phyloP scores from a whole-genome alignment of 2,329 filamentous ascomycete species.

The Ophiocordyceps robertsii region DNA sequence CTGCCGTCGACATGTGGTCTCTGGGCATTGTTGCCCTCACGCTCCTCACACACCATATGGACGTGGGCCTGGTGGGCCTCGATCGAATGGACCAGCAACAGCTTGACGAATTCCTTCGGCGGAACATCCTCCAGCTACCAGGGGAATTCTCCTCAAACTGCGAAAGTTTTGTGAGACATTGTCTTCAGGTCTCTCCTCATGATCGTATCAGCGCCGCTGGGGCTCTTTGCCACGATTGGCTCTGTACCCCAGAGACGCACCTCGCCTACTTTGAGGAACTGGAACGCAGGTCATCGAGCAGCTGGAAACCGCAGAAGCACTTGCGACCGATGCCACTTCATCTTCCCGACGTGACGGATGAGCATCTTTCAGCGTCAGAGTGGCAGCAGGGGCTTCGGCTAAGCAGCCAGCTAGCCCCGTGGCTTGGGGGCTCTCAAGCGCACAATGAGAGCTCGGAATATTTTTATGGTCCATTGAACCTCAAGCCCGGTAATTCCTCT shows the following conservation, averaged over 20 bases:
- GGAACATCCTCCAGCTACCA: conserved; percentile 4
- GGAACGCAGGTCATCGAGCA: conserved; percentile 13
- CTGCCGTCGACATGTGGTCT: conserved; percentile 37
- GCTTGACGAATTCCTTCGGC: conserved; percentile 8
- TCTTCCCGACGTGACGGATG: conserved; percentile 12
- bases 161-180: conserved; percentile 16
- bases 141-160: conserved; percentile 11
- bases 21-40: conserved; percentile 31
- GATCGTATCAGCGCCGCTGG: conserved; percentile 14
- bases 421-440: too few relatives aligned
- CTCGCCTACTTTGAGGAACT: conserved; percentile 17
- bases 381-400: not conserved
- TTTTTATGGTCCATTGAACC: too few relatives aligned
- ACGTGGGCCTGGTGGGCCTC: conserved; percentile 10
- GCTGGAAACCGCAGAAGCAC: conserved; percentile 12
- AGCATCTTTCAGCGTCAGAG: not conserved
- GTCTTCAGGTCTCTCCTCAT: conserved; percentile 14
- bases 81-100: conserved; percentile 13
- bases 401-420: too few relatives aligned
- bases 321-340: conserved; percentile 20
- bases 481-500: too few relatives aligned
- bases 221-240: conserved; percentile 19
- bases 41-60: conserved; percentile 14
- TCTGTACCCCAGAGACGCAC: conserved; percentile 17
- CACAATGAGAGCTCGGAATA: too few relatives aligned